Conservation (phyloP, 108 stramenopile genomes). For the Schizochytrium sp. region DNA sequence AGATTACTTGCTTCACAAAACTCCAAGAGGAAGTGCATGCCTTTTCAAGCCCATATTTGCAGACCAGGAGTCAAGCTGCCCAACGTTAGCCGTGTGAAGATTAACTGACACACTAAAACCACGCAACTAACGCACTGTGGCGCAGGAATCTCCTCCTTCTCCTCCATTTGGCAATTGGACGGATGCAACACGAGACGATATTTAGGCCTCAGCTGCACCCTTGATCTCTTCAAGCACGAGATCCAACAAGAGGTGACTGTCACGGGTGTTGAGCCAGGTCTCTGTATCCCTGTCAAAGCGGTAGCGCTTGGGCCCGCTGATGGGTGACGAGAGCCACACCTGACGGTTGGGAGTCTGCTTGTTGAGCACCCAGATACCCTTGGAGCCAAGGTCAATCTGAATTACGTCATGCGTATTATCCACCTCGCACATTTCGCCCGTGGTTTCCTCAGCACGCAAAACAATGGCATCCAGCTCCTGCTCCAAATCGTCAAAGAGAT, state of each 20-base stretch:
- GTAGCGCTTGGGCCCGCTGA: slow-evolving; percentile 89
- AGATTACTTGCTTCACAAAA: too few species aligned
- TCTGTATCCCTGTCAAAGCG: slow-evolving; percentile 69
- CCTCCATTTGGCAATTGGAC: not conserved
- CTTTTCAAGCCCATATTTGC: too few species aligned
- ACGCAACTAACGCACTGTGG: too few species aligned
- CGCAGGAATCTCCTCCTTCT: slow-evolving; percentile 6
- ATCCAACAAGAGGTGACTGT: not conserved
- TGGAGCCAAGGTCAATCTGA: slow-evolving; percentile 47
- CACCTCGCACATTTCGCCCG: slow-evolving; percentile 39
- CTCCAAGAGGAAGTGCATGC: too few species aligned
- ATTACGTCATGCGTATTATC: slow-evolving; percentile 64
- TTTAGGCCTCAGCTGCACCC: not conserved
- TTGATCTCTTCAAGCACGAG: not conserved
- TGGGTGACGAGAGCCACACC: slow-evolving; percentile 88
- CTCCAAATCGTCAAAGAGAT: slow-evolving; percentile 24
- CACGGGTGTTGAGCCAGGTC: slow-evolving; percentile 55
- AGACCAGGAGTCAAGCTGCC: too few species aligned
- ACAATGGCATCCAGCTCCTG: not conserved
- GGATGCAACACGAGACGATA: not conserved
- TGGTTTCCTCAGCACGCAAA: slow-evolving; percentile 25
- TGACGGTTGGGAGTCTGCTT: slow-evolving; percentile 95
- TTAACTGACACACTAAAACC: too few species aligned
- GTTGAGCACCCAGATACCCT: slow-evolving; percentile 88
- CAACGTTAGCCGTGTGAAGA: too few species aligned